A percentile compares a stretch with the other conserved stretches of the same genome.
phyloP scores from a whole-genome alignment of 176 grass and related monocot genomes.

The Tuctoria greenei region DNA sequence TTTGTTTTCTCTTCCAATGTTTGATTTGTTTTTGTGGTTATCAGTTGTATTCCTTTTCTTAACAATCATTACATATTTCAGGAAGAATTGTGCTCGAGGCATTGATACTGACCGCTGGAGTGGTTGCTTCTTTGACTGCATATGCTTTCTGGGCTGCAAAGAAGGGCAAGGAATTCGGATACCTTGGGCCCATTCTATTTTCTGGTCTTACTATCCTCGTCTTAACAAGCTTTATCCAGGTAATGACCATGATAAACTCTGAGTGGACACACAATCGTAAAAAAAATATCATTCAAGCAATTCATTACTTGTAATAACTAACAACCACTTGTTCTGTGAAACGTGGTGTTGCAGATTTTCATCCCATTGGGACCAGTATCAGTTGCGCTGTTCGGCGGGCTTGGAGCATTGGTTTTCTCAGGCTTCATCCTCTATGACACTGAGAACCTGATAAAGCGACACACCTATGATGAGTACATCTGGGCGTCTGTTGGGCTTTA shows the following conservation, averaged over 20 bases:
- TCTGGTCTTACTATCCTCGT: slow-evolving; percentile 76
- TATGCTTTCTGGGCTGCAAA: slow-evolving; percentile 98
- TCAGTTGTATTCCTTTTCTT: not conserved
- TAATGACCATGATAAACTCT: slow-evolving; percentile 30
- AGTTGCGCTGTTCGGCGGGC: slow-evolving; percentile 64
- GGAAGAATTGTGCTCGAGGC: slow-evolving; percentile 96
- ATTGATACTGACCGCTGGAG: slow-evolving; percentile 80
- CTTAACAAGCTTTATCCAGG: slow-evolving; percentile 86
- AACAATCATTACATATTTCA: slow-evolving; percentile 38
- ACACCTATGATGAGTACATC: slow-evolving; percentile 97
- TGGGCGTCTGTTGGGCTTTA: slow-evolving; percentile 96
- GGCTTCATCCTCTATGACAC: slow-evolving; percentile 95
- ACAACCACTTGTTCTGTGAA: not conserved
- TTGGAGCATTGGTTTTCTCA: slow-evolving; percentile 88
- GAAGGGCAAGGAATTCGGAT: slow-evolving; percentile 97
- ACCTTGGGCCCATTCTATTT: slow-evolving; percentile 75
- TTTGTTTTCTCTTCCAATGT: slow-evolving; percentile 28
- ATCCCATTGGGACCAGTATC: slow-evolving; percentile 82
- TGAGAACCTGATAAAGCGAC: slow-evolving; percentile 80
- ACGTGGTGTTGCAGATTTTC: slow-evolving; percentile 63
- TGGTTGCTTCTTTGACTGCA: slow-evolving; percentile 84
- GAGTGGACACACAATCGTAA: not conserved
- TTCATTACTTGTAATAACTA: slow-evolving; percentile 3
- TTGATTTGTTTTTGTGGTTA: not conserved
- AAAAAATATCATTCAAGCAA: not conserved